A percentile compares a stretch with the other conserved stretches of the same genome.
Evolutionary conservation across 192 early-diverging fungal species (phyloP).

Genomic region (Umbelopsis sp.): DNA sequence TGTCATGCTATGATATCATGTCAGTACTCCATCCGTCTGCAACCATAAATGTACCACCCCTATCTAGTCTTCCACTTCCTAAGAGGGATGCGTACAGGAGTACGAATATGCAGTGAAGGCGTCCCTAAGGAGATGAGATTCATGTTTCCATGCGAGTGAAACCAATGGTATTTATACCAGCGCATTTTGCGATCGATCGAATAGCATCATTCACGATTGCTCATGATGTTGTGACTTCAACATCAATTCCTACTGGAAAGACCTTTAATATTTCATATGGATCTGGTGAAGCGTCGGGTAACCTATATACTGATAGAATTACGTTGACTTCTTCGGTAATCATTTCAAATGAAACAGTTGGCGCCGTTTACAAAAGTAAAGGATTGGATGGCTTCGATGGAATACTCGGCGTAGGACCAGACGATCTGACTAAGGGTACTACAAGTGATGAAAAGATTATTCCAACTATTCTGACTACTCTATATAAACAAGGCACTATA

Average conservation of each 20-base stretch:
- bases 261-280: background rate
- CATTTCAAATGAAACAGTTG: background rate
- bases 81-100: too few relatives aligned
- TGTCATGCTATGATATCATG: too few relatives aligned
- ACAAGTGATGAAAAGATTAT: background rate
- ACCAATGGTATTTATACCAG: too few relatives aligned
- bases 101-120: too few relatives aligned
- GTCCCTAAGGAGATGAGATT: too few relatives aligned
- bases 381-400: background rate
- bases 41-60: too few relatives aligned
- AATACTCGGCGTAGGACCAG: conserved; percentile 24
- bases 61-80: too few relatives aligned
- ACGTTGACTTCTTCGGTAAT: background rate
- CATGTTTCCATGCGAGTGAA: too few relatives aligned
- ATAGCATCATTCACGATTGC: too few relatives aligned
- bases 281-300: background rate
- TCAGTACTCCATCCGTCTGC: too few relatives aligned
- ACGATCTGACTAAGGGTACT: conserved; percentile 17
- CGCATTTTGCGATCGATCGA: too few relatives aligned
- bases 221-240: background rate
- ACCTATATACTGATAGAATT: background rate
- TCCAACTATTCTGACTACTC: conserved; percentile 25
- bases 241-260: background rate
- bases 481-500: conserved; percentile 21
- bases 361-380: background rate